These are phyloP conservation scores for Botrytis deweyae DNA, from an alignment of 2,329 filamentous ascomycete species.

Conservation along the genomic window DNA sequence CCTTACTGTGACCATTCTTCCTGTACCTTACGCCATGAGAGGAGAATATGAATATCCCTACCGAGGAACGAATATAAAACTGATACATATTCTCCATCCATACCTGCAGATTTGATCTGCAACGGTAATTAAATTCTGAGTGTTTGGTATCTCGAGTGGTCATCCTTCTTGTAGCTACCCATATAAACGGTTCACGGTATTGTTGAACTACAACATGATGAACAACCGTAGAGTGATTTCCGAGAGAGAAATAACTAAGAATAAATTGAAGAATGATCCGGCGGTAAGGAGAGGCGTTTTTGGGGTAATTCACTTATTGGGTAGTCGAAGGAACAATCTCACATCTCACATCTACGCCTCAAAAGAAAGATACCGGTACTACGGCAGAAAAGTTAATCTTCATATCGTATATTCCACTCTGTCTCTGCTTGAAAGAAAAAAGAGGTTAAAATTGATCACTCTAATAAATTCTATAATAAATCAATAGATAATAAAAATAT, in stretches of 20 bases:
- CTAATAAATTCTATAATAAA: no score
- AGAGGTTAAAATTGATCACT: no score
- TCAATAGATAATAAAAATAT: no score
- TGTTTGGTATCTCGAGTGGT: background rate
- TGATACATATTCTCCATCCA: background rate
- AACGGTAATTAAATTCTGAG: conserved; percentile 1
- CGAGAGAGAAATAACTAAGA: background rate
- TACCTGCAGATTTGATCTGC: conserved; percentile 3
- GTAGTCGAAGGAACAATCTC: background rate
- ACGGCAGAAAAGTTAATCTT: background rate
- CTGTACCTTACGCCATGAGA: background rate
- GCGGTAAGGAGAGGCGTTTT: background rate
- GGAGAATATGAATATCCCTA: conserved; percentile 11
- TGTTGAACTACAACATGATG: background rate
- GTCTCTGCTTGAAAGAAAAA: no score
- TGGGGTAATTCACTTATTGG: background rate
- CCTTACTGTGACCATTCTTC: background rate
- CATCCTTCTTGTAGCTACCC: background rate
- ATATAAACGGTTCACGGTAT: background rate
- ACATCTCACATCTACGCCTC: background rate
- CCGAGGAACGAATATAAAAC: background rate
- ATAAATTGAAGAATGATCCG: background rate
- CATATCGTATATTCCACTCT: background rate
- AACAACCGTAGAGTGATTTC: background rate
- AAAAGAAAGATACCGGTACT: no score